A percentile compares a stretch with the other conserved stretches of the same genome.
Evolutionary conservation across 2,329 filamentous ascomycete genomes (phyloP).

Genomic region (Diaporthe helianthi): DNA sequence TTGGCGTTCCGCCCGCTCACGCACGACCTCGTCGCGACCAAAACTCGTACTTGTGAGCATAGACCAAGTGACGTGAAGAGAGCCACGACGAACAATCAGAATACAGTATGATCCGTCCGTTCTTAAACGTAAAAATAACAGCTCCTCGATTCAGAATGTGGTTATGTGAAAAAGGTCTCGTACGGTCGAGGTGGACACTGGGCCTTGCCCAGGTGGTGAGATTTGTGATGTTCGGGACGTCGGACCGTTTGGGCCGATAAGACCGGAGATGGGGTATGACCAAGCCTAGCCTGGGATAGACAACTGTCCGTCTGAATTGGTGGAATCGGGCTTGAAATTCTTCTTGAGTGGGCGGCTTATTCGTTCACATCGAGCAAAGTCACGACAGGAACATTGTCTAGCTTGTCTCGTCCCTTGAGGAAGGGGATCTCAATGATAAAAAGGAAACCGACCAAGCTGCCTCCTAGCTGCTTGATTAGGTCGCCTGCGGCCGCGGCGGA

Average conservation of each 20-base stretch:
- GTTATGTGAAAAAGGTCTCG: not conserved
- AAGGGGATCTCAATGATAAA: slow-evolving; percentile 97
- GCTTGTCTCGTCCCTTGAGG: slow-evolving; percentile 89
- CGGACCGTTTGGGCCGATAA: slow-evolving; percentile 10
- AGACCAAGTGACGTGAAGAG: not conserved
- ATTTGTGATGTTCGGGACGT: not conserved
- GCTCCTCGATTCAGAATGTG: not conserved
- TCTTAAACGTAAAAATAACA: not conserved
- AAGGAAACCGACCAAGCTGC: slow-evolving; percentile 84
- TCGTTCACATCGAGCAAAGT: slow-evolving; percentile 73
- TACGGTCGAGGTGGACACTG: not conserved
- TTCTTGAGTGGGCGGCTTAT: not conserved
- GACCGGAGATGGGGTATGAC: not conserved
- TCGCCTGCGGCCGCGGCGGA: slow-evolving; percentile 87
- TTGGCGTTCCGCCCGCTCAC: slow-evolving; percentile 3
- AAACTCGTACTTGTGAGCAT: not conserved
- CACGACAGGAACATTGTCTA: slow-evolving; percentile 77
- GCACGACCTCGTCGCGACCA: not conserved
- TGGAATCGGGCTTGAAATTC: not conserved
- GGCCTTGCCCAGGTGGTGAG: not conserved
- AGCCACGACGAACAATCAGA: not conserved
- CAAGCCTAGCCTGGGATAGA: not conserved
- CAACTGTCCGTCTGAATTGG: slow-evolving; percentile 10
- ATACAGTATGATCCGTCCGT: not conserved
- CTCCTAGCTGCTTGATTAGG: slow-evolving; percentile 85